phyloP scores from a whole-genome alignment of 768 basidiomycete species.

The Russula olivacea region DNA sequence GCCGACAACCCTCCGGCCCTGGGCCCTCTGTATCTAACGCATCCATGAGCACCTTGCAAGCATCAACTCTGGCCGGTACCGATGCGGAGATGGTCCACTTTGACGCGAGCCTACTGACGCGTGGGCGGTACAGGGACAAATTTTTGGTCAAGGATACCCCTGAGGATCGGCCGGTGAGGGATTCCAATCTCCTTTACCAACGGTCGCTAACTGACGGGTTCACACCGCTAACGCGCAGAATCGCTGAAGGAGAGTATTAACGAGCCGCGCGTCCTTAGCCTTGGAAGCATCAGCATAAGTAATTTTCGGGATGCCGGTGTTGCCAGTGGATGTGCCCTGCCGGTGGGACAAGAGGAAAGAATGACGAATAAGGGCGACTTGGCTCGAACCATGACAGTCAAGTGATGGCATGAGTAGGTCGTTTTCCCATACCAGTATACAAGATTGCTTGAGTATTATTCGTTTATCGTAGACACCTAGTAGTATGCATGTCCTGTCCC shows the following conservation, averaged over 20 bases:
- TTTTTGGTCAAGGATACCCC: too few relatives aligned
- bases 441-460: not conserved
- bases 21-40: too few relatives aligned
- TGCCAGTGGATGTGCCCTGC: not conserved
- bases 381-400: not conserved
- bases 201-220: not conserved
- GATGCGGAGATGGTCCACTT: too few relatives aligned
- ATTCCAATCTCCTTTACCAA: too few relatives aligned
- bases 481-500: not conserved
- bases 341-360: not conserved
- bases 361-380: not conserved
- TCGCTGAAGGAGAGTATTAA: not conserved
- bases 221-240: too few relatives aligned
- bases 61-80: too few relatives aligned
- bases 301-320: constrained; percentile 9
- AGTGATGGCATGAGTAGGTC: not conserved
- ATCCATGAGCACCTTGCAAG: too few relatives aligned
- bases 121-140: too few relatives aligned
- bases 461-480: not conserved
- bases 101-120: too few relatives aligned
- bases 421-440: not conserved
- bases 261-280: constrained; percentile 14
- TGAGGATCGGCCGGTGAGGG: too few relatives aligned
- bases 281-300: constrained; percentile 6
- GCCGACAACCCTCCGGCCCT: not conserved